Conservation (phyloP, 257 asterid species). For the Ocimum tenuiflorum region DNA sequence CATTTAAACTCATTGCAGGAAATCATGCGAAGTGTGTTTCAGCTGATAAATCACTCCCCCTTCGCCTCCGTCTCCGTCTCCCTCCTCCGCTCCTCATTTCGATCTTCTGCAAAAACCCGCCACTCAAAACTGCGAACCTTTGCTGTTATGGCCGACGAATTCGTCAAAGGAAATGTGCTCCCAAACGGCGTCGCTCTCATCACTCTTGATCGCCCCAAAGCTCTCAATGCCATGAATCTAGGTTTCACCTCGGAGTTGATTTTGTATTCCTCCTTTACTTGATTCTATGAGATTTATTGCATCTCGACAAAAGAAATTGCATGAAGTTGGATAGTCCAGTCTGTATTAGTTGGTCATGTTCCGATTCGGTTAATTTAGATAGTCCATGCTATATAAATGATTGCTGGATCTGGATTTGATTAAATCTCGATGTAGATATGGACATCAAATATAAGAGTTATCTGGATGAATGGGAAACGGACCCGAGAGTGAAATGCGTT, state of each 20-base stretch:
- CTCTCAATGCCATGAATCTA: slow-evolving; percentile 89
- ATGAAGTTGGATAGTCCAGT: not conserved
- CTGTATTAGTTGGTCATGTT: not conserved
- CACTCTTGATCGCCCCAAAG: slow-evolving; percentile 95
- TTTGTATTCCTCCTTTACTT: not conserved
- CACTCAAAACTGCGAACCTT: slow-evolving; percentile 31
- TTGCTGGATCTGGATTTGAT: slow-evolving; percentile 7
- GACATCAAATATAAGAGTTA: slow-evolving; percentile 69
- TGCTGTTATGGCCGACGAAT: slow-evolving; percentile 70
- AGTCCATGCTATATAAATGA: not conserved
- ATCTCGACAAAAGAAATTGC: not conserved
- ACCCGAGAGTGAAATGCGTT: slow-evolving; percentile 84
- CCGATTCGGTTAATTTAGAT: not conserved
- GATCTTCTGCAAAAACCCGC: slow-evolving; percentile 23
- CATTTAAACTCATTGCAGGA: too few relatives aligned
- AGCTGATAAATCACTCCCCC: slow-evolving; percentile 15
- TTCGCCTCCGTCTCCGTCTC: slow-evolving; percentile 17
- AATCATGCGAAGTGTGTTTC: slow-evolving; percentile 24
- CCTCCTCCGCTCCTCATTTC: too few relatives aligned
- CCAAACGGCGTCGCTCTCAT: slow-evolving; percentile 77
- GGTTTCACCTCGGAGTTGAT: slow-evolving; percentile 30
- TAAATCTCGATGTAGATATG: slow-evolving; percentile 62
- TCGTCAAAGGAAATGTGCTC: slow-evolving; percentile 65
- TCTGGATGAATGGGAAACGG: slow-evolving; percentile 86
- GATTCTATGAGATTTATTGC: not conserved